A percentile compares a stretch with the other conserved stretches of the same genome.
Conservation (phyloP, 768 basidiomycete genomes). For the Mycena vulgaris region DNA sequence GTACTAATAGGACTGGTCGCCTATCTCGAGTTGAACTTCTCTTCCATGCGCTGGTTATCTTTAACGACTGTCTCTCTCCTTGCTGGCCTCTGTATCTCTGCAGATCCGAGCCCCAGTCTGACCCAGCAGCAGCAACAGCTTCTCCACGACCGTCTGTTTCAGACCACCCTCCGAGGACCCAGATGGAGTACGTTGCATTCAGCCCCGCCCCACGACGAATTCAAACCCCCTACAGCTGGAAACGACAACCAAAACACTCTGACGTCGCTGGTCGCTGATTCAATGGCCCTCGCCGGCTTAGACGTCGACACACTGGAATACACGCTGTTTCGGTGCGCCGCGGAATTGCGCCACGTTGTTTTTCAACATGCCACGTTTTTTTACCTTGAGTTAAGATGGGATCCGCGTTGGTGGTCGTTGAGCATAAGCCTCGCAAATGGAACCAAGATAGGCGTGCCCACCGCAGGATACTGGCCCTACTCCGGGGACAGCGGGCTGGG, state of each 20-base stretch:
- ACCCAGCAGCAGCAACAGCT: slow-evolving; percentile 42
- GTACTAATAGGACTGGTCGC: not conserved
- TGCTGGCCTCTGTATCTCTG: slow-evolving; percentile 3
- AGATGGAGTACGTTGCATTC: slow-evolving; percentile 46
- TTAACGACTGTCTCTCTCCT: not conserved
- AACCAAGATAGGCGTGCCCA: slow-evolving; percentile 46
- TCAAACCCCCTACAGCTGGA: slow-evolving; percentile 41
- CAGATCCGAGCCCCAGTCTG: slow-evolving; percentile 18
- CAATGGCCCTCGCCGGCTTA: slow-evolving; percentile 45
- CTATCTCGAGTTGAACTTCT: not conserved
- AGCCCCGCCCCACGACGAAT: not conserved
- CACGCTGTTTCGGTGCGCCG: slow-evolving; percentile 42
- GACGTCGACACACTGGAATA: slow-evolving; percentile 47
- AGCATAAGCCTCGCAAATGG: slow-evolving; percentile 46
- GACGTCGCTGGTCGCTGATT: slow-evolving; percentile 41
- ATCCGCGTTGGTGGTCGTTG: slow-evolving; percentile 52
- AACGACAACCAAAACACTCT: slow-evolving; percentile 52
- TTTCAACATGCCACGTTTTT: not conserved
- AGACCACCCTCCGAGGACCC: slow-evolving; percentile 51
- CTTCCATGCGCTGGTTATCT: slow-evolving; percentile 21
- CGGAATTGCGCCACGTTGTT: not conserved
- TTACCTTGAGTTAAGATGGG: slow-evolving; percentile 41
- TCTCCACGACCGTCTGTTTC: slow-evolving; percentile 46
- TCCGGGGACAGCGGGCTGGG: slow-evolving; percentile 45
- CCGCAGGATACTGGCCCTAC: slow-evolving; percentile 53